These are phyloP conservation scores for Harringtonia lauricola DNA, from an alignment of 2,329 filamentous ascomycete genomes.

Conservation along the genomic window DNA sequence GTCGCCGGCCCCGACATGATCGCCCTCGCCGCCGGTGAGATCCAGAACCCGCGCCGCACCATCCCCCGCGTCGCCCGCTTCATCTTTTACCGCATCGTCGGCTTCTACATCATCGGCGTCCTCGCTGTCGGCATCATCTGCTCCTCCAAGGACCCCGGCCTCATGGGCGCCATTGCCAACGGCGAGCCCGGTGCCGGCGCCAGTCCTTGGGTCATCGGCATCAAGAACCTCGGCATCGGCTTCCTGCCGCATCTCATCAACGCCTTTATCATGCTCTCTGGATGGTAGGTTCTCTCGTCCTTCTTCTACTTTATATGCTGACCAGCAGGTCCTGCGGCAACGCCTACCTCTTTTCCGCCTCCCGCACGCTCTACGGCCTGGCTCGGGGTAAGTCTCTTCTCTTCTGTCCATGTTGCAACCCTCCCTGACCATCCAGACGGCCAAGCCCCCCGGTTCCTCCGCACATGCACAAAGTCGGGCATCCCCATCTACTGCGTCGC, in stretches of 20 bases:
- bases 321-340: constrained; percentile 34
- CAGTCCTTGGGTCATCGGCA: constrained; percentile 39
- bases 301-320: background rate
- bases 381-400: constrained; percentile 5
- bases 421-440: constrained; percentile 14
- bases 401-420: background rate
- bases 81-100: constrained; percentile 56
- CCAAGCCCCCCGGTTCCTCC: constrained; percentile 26
- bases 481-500: constrained; percentile 27
- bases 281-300: constrained; percentile 24
- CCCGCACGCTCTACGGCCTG: constrained; percentile 26
- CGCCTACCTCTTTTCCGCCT: constrained; percentile 38
- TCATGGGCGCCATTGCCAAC: constrained; percentile 29
- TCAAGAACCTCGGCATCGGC: constrained; percentile 37
- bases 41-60: constrained; percentile 53
- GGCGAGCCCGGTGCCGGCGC: constrained; percentile 32
- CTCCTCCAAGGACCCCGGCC: constrained; percentile 38
- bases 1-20: constrained; percentile 46
- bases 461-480: constrained; percentile 20
- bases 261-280: constrained; percentile 44
- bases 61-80: constrained; percentile 57
- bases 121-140: constrained; percentile 56
- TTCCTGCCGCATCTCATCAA: constrained; percentile 49
- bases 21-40: constrained; percentile 57
- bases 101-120: constrained; percentile 57